phyloP scores from a whole-genome alignment of 1,284 basidiomycete species.

The Leccinum subspadiceum region DNA sequence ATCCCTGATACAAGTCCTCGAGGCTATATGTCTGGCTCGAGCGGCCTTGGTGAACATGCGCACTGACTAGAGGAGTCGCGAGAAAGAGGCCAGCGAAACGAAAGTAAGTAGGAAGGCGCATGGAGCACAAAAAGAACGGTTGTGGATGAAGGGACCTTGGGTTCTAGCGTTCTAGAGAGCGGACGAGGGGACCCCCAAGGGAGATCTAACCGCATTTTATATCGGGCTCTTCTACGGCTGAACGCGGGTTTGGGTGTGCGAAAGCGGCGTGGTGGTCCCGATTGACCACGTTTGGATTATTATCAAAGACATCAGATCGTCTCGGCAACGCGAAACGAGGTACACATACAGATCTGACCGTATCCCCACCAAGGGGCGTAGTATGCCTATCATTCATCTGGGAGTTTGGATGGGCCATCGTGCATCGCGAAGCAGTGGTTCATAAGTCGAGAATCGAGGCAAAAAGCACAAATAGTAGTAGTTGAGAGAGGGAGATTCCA shows the following conservation, averaged over 20 bases:
- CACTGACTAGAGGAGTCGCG: background rate
- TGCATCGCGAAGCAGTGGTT: background rate
- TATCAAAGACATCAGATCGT: background rate
- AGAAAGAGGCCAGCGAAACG: slow-evolving; percentile 5
- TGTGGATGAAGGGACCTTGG: background rate
- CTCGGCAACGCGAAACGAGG: background rate
- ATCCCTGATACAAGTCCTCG: slow-evolving; percentile 20
- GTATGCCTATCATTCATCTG: background rate
- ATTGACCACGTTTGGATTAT: background rate
- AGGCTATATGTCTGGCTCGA: slow-evolving; percentile 7
- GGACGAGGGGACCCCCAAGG: background rate
- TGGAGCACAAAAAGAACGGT: background rate
- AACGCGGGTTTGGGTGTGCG: background rate
- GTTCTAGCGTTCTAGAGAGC: background rate
- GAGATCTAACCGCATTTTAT: slow-evolving; percentile 10
- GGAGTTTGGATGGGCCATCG: background rate
- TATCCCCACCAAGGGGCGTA: background rate
- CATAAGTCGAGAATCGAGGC: background rate
- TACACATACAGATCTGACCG: background rate
- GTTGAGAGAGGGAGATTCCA: background rate
- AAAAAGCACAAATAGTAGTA: background rate
- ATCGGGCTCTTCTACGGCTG: background rate
- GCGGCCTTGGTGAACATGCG: background rate
- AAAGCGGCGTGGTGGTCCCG: background rate
- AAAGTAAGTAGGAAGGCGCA: slow-evolving; percentile 3